phyloP scores from a whole-genome alignment of 2,329 filamentous ascomycete species.

The Aspergillus jensenii region DNA sequence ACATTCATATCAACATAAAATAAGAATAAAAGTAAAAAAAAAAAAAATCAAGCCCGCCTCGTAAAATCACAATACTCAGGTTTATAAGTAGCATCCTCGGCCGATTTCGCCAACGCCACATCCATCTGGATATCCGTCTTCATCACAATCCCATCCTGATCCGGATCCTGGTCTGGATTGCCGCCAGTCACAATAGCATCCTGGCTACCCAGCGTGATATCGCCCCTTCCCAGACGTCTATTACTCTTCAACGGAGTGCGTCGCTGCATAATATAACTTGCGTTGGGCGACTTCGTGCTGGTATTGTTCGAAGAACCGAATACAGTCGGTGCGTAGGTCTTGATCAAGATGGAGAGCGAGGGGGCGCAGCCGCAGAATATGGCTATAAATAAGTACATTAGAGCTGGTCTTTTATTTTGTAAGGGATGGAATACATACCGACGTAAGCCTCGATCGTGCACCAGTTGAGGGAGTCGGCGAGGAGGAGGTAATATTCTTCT shows the following conservation, averaged over 20 bases:
- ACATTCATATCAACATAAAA: too few relatives aligned
- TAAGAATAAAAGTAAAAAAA: too few relatives aligned
- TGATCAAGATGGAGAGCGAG: constrained; percentile 11
- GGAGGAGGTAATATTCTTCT: constrained; percentile 16
- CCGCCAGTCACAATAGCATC: not conserved
- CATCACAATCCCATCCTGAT: constrained; percentile 11
- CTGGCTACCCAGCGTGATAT: not conserved
- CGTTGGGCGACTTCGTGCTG: not conserved
- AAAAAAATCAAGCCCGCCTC: not conserved
- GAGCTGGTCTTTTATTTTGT: too few relatives aligned
- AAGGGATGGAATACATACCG: constrained; percentile 3
- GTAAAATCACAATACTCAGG: not conserved
- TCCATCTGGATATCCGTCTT: constrained; percentile 13
- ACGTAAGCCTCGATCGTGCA: constrained; percentile 18
- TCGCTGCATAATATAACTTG: not conserved
- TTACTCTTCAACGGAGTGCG: not conserved
- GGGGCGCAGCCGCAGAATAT: constrained; percentile 19
- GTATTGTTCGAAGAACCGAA: not conserved
- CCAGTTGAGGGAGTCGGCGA: constrained; percentile 19
- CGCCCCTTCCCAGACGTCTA: not conserved
- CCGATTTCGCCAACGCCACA: not conserved
- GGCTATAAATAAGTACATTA: not conserved
- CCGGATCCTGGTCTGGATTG: not conserved
- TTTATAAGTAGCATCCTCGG: not conserved
- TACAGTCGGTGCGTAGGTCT: constrained; percentile 2